Evolutionary conservation across 2,329 filamentous ascomycete genomes (phyloP).

Genomic region (Neocatenulostroma microsporum): DNA sequence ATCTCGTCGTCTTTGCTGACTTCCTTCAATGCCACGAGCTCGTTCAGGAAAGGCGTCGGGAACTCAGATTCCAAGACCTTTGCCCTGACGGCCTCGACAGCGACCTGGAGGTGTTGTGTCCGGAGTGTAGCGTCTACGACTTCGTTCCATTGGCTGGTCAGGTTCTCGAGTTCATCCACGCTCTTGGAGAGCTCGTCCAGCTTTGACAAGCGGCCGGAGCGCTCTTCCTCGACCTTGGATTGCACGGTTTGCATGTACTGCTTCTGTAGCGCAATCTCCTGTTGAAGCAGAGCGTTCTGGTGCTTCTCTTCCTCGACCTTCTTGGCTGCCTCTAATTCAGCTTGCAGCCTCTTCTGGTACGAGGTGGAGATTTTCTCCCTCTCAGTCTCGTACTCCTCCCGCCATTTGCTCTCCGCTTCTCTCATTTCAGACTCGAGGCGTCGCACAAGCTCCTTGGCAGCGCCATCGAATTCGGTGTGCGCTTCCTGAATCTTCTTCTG

Average conservation of each 20-base stretch:
- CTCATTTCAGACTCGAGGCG: slow-evolving; percentile 77
- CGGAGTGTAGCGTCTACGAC: slow-evolving; percentile 85
- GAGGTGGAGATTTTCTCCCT: slow-evolving; percentile 67
- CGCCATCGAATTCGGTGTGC: slow-evolving; percentile 74
- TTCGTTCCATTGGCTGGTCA: slow-evolving; percentile 82
- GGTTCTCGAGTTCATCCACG: slow-evolving; percentile 75
- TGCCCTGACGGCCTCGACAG: slow-evolving; percentile 83
- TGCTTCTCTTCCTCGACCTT: slow-evolving; percentile 75
- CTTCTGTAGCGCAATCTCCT: slow-evolving; percentile 80
- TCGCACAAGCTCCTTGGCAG: slow-evolving; percentile 76
- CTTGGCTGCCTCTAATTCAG: slow-evolving; percentile 70
- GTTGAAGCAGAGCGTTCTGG: slow-evolving; percentile 79
- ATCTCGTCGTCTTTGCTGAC: slow-evolving; percentile 69
- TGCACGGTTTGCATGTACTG: slow-evolving; percentile 73
- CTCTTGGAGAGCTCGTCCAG: slow-evolving; percentile 69
- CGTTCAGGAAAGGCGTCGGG: slow-evolving; percentile 75
- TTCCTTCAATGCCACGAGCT: slow-evolving; percentile 91
- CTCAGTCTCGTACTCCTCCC: slow-evolving; percentile 80
- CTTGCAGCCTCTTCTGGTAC: slow-evolving; percentile 72
- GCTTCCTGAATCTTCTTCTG: slow-evolving; percentile 64
- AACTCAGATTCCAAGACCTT: slow-evolving; percentile 67
- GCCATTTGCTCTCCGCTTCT: slow-evolving; percentile 73
- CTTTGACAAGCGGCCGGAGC: slow-evolving; percentile 76
- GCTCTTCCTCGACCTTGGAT: slow-evolving; percentile 78
- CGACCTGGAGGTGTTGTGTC: slow-evolving; percentile 93